Conservation (phyloP, 441 rosid species). For the Macaranga tanarius region DNA sequence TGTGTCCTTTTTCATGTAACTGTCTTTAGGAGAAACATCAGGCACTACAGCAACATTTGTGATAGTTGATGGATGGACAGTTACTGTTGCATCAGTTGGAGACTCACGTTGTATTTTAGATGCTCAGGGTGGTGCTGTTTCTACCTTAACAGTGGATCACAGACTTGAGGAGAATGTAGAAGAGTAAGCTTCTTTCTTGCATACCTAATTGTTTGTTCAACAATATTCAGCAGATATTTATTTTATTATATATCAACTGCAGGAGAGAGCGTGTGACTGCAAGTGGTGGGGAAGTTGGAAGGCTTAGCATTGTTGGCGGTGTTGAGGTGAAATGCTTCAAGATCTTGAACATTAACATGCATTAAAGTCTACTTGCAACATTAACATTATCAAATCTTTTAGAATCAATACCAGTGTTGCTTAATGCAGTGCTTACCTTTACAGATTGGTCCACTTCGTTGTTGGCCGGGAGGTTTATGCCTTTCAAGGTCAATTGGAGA, state of each 20-base stretch:
- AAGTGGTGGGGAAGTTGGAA: constrained; percentile 95
- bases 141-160: constrained; percentile 74
- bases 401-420: background rate
- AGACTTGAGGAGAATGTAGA: constrained; percentile 81
- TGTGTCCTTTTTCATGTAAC: constrained; percentile 1
- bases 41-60: constrained; percentile 95
- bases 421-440: constrained; percentile 1
- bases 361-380: background rate
- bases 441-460: constrained; percentile 85
- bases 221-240: constrained; percentile 3
- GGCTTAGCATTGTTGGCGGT: constrained; percentile 79
- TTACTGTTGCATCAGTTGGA: constrained; percentile 90
- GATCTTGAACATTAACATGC: background rate
- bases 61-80: constrained; percentile 85
- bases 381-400: background rate
- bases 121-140: constrained; percentile 63
- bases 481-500: constrained; percentile 95
- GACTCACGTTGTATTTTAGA: constrained; percentile 88
- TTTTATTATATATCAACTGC: constrained; percentile 21
- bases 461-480: constrained; percentile 96
- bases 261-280: constrained; percentile 88
- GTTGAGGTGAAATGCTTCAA: constrained; percentile 50
- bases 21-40: constrained; percentile 71
- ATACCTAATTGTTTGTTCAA: constrained; percentile 12
- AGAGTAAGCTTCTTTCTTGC: constrained; percentile 54